A percentile compares a stretch with the other conserved stretches of the same genome.
These are phyloP conservation scores for Colletotrichum sp. DNA, from an alignment of 2,329 filamentous ascomycete species.

Conservation along the genomic window DNA sequence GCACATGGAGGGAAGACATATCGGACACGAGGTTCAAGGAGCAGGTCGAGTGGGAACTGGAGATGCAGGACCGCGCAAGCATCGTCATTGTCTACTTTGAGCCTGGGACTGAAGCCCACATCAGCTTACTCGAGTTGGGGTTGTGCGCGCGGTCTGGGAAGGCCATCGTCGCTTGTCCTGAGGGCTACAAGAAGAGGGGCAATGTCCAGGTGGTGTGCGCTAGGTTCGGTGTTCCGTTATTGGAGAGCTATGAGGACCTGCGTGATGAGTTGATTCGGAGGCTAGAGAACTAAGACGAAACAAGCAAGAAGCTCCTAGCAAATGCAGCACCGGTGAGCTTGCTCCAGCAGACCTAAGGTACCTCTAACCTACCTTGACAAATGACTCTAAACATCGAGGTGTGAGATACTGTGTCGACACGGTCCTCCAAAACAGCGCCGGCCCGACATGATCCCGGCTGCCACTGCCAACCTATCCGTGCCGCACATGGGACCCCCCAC, in stretches of 20 bases:
- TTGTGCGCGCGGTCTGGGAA: conserved; percentile 50
- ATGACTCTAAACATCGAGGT: background rate
- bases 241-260: conserved; percentile 47
- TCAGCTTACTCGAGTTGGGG: conserved; percentile 67
- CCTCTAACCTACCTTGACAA: background rate
- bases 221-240: conserved; percentile 48
- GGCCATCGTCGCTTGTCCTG: conserved; percentile 57
- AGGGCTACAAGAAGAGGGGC: conserved; percentile 61
- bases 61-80: conserved; percentile 56
- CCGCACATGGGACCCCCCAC: background rate
- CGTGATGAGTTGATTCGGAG: conserved; percentile 36
- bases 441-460: background rate
- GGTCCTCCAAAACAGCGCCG: background rate
- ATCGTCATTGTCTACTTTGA: conserved; percentile 65
- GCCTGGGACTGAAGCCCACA: conserved; percentile 54
- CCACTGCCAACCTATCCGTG: background rate
- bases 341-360: background rate
- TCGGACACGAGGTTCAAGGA: conserved; percentile 49
- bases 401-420: background rate
- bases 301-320: too few species aligned
- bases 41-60: conserved; percentile 68
- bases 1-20: conserved; percentile 55
- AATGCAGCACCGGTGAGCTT: background rate
- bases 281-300: conserved; percentile 23
- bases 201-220: conserved; percentile 65